Percentiles rank a stretch among this genome's conserved stretches.
Conservation (phyloP, 768 basidiomycete species). For the Suillus americanus region DNA sequence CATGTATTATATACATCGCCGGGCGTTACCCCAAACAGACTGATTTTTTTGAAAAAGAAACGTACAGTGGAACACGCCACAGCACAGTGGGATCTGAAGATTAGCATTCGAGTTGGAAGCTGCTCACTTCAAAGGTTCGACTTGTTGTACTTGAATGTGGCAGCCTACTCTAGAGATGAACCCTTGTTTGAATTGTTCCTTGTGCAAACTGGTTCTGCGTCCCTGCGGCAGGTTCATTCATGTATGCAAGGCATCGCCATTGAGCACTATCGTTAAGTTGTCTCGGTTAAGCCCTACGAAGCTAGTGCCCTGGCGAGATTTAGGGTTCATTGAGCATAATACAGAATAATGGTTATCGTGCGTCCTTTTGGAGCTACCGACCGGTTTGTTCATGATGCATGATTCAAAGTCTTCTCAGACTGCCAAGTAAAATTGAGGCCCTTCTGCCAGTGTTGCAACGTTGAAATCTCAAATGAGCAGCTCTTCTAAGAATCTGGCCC, state of each 20-base stretch:
- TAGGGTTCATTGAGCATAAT: background rate
- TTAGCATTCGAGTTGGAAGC: background rate
- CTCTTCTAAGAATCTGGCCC: background rate
- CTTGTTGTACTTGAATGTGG: background rate
- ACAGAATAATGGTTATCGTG: background rate
- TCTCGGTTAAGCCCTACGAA: background rate
- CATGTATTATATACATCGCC: too few relatives aligned
- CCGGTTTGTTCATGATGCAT: background rate
- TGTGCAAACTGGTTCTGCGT: background rate
- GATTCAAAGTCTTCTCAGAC: background rate
- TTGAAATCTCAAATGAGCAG: background rate
- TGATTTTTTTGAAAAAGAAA: too few relatives aligned
- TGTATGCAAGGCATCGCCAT: background rate
- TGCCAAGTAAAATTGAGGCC: background rate
- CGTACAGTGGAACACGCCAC: background rate
- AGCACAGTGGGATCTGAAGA: background rate
- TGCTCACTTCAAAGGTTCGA: background rate
- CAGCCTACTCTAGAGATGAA: background rate
- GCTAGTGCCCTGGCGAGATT: background rate
- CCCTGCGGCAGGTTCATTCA: background rate
- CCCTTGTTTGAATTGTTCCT: background rate
- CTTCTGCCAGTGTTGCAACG: background rate
- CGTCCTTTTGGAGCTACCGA: background rate
- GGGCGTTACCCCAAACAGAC: too few relatives aligned
- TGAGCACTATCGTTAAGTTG: background rate